A percentile compares a stretch with the other conserved stretches of the same genome.
Evolutionary conservation across 2,329 filamentous ascomycete genomes (phyloP).

Genomic region (Penicillium brasilianum): DNA sequence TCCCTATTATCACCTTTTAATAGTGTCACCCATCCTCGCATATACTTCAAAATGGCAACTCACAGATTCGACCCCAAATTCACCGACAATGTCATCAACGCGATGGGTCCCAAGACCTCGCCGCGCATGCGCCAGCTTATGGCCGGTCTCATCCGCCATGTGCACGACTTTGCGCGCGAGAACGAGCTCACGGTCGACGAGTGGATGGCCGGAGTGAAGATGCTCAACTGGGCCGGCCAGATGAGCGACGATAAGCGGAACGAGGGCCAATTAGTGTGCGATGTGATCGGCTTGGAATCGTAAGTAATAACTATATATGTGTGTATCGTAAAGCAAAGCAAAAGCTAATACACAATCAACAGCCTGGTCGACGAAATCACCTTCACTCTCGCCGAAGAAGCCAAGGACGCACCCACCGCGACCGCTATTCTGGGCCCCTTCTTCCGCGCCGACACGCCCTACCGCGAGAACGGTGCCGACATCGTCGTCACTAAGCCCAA

Average conservation of each 20-base stretch:
- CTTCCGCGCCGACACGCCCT: constrained; percentile 75
- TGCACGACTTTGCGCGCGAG: constrained; percentile 65
- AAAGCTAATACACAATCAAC: background rate
- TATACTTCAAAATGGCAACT: constrained; percentile 31
- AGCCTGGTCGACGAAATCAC: constrained; percentile 80
- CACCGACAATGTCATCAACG: constrained; percentile 74
- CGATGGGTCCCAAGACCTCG: constrained; percentile 72
- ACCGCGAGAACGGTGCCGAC: constrained; percentile 69
- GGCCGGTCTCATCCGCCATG: constrained; percentile 57
- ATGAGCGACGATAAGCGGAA: constrained; percentile 68
- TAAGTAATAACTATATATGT: constrained; percentile 36
- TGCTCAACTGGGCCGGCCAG: constrained; percentile 66
- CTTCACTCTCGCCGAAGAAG: constrained; percentile 64
- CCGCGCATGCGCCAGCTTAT: constrained; percentile 70
- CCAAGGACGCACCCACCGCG: constrained; percentile 65
- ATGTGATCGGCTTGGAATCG: constrained; percentile 64
- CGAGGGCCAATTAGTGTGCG: constrained; percentile 65
- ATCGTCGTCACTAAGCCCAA: constrained; percentile 61
- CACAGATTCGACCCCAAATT: constrained; percentile 53
- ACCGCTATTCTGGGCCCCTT: constrained; percentile 85
- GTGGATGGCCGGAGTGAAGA: constrained; percentile 61
- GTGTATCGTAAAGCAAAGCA: background rate
- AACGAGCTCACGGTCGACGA: constrained; percentile 64
- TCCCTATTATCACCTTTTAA: background rate
- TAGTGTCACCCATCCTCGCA: background rate